Percentiles rank a stretch among this genome's conserved stretches.
phyloP scores from a whole-genome alignment of 495 filamentous ascomycete genomes.

The Lophium mytilinum region DNA sequence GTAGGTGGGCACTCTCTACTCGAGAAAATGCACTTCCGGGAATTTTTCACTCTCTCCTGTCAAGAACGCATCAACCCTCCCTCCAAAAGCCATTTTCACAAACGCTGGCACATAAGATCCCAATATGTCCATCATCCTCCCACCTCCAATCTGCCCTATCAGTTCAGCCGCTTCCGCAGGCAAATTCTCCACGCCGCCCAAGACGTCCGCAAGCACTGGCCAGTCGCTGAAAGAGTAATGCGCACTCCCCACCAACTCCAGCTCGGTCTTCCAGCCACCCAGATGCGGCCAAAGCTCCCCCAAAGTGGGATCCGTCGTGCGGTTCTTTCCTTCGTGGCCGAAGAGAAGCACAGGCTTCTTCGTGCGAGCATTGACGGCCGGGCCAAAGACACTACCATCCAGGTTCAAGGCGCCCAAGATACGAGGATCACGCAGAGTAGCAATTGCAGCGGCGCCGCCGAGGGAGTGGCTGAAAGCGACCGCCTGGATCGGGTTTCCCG shows the following conservation, averaged over 20 bases:
- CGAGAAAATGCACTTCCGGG: constrained; percentile 1
- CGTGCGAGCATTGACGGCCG: neutral
- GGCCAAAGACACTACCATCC: neutral
- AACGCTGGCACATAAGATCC: constrained; percentile 3
- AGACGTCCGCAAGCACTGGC: neutral
- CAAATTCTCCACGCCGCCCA: neutral
- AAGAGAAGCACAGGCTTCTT: neutral
- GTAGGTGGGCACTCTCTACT: neutral
- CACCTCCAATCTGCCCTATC: neutral
- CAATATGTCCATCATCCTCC: neutral
- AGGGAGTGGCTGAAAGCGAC: neutral
- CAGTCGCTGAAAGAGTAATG: neutral
- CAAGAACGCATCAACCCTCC: neutral
- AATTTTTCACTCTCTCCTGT: neutral
- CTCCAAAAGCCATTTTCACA: constrained; percentile 4
- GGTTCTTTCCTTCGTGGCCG: constrained; percentile 1
- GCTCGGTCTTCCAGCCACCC: neutral
- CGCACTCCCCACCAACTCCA: neutral
- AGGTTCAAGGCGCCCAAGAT: neutral
- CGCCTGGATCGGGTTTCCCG: neutral
- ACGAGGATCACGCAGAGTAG: neutral
- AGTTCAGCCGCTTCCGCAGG: neutral
- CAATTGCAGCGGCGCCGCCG: neutral
- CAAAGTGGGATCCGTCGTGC: neutral
- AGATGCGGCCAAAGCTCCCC: neutral